Evolutionary conservation across 495 filamentous ascomycete species (phyloP).

Genomic region (Aspergillus cristatus): DNA sequence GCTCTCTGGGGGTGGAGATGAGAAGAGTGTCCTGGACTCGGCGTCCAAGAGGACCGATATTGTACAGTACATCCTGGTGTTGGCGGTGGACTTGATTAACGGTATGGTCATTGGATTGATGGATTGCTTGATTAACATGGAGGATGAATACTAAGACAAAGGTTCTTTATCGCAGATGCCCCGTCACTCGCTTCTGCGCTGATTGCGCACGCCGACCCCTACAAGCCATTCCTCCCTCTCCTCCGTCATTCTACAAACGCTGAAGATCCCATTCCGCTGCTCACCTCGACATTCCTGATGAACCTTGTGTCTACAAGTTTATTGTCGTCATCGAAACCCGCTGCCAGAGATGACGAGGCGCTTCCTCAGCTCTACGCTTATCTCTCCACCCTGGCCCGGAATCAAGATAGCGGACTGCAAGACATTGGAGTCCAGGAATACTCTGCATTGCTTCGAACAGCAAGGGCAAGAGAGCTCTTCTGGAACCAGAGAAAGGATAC

Average conservation of each 20-base stretch:
- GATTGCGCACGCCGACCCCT: slow-evolving; percentile 65
- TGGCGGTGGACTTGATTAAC: slow-evolving; percentile 80
- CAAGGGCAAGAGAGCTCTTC: slow-evolving; percentile 68
- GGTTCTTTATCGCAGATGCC: too few relatives aligned
- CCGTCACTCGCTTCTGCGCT: slow-evolving; percentile 68
- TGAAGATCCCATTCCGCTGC: slow-evolving; percentile 81
- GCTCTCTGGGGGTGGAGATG: slow-evolving; percentile 63
- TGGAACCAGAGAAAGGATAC: slow-evolving; percentile 84
- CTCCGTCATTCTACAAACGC: slow-evolving; percentile 68
- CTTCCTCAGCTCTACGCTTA: slow-evolving; percentile 82
- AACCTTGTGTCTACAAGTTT: slow-evolving; percentile 68
- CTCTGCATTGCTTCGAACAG: slow-evolving; percentile 73
- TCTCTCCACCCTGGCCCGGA: slow-evolving; percentile 69
- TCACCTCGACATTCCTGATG: slow-evolving; percentile 81
- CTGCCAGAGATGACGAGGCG: slow-evolving; percentile 57
- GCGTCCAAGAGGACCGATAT: slow-evolving; percentile 76
- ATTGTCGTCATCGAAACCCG: slow-evolving; percentile 43
- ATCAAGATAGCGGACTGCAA: slow-evolving; percentile 76
- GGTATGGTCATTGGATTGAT: slow-evolving; percentile 47
- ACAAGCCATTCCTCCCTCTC: slow-evolving; percentile 77
- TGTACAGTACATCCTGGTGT: slow-evolving; percentile 86
- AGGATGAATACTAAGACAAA: too few relatives aligned
- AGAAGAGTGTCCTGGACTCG: slow-evolving; percentile 70
- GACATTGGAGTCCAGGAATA: slow-evolving; percentile 93
- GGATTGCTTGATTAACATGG: too few relatives aligned